These are phyloP conservation scores for Auricularia sp. DNA, from an alignment of 768 basidiomycete species.

Conservation along the genomic window DNA sequence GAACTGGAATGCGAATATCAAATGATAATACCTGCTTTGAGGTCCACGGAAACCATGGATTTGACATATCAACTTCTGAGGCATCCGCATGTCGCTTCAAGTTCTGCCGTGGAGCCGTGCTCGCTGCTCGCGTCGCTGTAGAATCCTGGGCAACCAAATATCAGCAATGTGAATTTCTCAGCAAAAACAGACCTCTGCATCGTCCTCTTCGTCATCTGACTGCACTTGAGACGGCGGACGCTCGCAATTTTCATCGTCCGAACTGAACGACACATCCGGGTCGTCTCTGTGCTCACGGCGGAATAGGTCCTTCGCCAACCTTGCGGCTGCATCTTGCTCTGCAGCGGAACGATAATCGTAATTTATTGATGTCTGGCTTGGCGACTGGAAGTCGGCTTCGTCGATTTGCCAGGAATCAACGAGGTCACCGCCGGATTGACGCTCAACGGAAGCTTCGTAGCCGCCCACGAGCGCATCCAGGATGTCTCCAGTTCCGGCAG, in stretches of 20 bases:
- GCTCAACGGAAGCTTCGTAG: too few species aligned
- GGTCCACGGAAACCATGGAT: not conserved
- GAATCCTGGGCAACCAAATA: not conserved
- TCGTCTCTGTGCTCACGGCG: not conserved
- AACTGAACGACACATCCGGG: not conserved
- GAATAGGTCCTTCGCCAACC: not conserved
- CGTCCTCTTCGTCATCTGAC: not conserved
- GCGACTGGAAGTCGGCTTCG: too few species aligned
- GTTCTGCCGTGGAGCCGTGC: not conserved
- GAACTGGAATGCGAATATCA: not conserved
- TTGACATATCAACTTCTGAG: not conserved
- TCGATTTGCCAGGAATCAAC: too few species aligned
- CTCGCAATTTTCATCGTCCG: not conserved
- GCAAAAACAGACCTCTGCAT: not conserved
- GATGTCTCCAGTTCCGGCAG: too few species aligned
- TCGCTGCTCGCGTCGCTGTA: not conserved
- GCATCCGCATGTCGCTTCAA: not conserved
- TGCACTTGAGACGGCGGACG: not conserved
- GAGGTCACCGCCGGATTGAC: too few species aligned
- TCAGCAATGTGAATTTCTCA: not conserved
- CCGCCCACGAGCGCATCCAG: too few species aligned
- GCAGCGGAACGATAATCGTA: not conserved
- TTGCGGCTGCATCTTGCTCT: not conserved
- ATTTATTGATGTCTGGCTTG: not conserved
- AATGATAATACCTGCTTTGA: not conserved